Percentiles rank a stretch among this genome's conserved stretches.
Conservation (phyloP, 2,329 filamentous ascomycete genomes). For the Exophiala aquamarina region DNA sequence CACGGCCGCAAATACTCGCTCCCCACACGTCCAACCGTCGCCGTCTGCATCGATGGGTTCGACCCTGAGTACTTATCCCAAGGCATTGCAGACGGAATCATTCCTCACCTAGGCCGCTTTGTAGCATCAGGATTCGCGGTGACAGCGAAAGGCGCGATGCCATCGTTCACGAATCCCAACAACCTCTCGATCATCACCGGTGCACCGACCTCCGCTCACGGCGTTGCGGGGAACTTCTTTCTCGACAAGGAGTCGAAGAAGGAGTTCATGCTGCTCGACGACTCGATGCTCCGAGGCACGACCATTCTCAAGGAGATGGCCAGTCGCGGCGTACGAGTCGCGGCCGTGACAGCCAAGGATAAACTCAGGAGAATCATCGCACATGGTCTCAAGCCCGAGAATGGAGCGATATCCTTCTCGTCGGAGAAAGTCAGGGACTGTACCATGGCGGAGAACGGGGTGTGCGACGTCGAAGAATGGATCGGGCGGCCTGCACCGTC, state of each 20-base stretch:
- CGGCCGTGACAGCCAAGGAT: slow-evolving; percentile 47
- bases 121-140: slow-evolving; percentile 39
- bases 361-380: slow-evolving; percentile 44
- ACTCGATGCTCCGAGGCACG: slow-evolving; percentile 40
- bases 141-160: slow-evolving; percentile 43
- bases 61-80: slow-evolving; percentile 42
- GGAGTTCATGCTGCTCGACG: slow-evolving; percentile 44
- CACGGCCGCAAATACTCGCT: slow-evolving; percentile 30
- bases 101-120: slow-evolving; percentile 37
- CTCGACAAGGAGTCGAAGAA: slow-evolving; percentile 41
- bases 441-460: slow-evolving; percentile 37
- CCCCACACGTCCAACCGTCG: slow-evolving; percentile 38
- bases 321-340: slow-evolving; percentile 40
- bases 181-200: slow-evolving; percentile 49
- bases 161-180: slow-evolving; percentile 48
- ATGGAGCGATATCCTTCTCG: slow-evolving; percentile 42
- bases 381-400: slow-evolving; percentile 33
- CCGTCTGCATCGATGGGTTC: slow-evolving; percentile 47
- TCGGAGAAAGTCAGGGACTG: slow-evolving; percentile 34
- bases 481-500: slow-evolving; percentile 37
- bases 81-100: slow-evolving; percentile 36
- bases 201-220: slow-evolving; percentile 40
- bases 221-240: slow-evolving; percentile 47
- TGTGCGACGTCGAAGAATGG: slow-evolving; percentile 38
- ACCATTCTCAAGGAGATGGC: slow-evolving; percentile 44